Base-by-base conservation (phyloP, 305 asterid genomes). In the Lippia alba region DNA sequence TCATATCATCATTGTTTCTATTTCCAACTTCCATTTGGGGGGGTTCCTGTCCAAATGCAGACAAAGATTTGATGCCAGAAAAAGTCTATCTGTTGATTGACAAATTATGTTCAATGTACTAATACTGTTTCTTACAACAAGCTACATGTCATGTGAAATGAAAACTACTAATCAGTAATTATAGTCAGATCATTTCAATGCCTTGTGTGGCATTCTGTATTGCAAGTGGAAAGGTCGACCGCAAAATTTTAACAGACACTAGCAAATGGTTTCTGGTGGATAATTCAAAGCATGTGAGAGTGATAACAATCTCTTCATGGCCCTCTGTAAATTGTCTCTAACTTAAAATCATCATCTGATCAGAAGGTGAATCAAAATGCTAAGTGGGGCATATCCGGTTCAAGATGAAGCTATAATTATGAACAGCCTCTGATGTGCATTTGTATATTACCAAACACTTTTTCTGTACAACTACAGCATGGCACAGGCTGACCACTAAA, bases 341-440 rank as follows among this genome's bases (percentile, higher is more conserved):
- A 75, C 64, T 56, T 41, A 78, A 67, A 61, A 71, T 71, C 72
- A 74, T 69, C 72, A 59, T 73, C 51, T 73, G 69, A 66, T 59
- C 53, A 74, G 44, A 56, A 45, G 71, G 74, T 69, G 56, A 54
- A 40, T 33, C 58, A 61, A 60, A 18, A 40, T 41, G 72, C 69
- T 8, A 19, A 65, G 81, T 76, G 76, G 73, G 53, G 45, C 66
- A 63, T 34, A 73, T 15, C 56, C 74, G 39, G 16, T 72, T 62
- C 36, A 57, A 72, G 39, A 33, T 56, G 64, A 61, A 19, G 64
- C n/a, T n/a, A 64, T 49, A 15, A 57, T 56, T 41, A 45, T 24
- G 46, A 67, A 12, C 46, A 62, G 48, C 49, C 39, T 69, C 24
- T 30, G 48, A 8, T 24, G 41, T 15, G 55, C 18, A 39, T 40